Conservation (phyloP, 1,139 yeast species). For the Saccharomyces uvarum region DNA sequence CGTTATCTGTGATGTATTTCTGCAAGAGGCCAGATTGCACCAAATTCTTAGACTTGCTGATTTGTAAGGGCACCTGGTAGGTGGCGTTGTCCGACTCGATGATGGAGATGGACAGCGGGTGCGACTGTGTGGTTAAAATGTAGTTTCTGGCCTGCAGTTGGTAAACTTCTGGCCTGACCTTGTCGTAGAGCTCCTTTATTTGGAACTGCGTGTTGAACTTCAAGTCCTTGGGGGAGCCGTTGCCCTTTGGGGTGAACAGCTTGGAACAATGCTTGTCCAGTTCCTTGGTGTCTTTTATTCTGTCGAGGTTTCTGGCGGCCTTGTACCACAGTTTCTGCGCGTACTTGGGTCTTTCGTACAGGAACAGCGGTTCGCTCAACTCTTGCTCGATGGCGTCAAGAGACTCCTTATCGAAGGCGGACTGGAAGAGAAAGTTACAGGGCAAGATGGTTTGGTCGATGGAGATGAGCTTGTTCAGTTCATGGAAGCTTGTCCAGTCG, state of each 20-base stretch:
- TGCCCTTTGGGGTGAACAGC: neutral
- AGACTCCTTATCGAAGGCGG: slow-evolving; percentile 9
- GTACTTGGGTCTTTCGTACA: slow-evolving; percentile 10
- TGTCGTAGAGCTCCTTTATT: slow-evolving; percentile 8
- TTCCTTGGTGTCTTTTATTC: slow-evolving; percentile 4
- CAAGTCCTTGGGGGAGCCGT: slow-evolving; percentile 4
- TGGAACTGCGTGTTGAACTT: slow-evolving; percentile 7
- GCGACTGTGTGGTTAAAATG: slow-evolving; percentile 9
- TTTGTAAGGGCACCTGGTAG: slow-evolving; percentile 11
- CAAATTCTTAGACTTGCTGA: slow-evolving; percentile 8
- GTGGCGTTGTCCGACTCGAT: slow-evolving; percentile 9
- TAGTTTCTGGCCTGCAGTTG: slow-evolving; percentile 20
- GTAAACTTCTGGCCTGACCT: slow-evolving; percentile 22
- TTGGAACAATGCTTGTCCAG: slow-evolving; percentile 1
- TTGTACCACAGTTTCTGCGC: slow-evolving; percentile 7
- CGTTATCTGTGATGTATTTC: slow-evolving; percentile 3
- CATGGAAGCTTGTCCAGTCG: slow-evolving; percentile 24
- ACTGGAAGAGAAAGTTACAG: slow-evolving; percentile 11
- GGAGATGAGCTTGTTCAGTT: slow-evolving; percentile 18
- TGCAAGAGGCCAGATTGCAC: slow-evolving; percentile 13
- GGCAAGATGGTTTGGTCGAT: slow-evolving; percentile 7
- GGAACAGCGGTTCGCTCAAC: slow-evolving; percentile 11
- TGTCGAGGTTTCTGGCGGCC: slow-evolving; percentile 7
- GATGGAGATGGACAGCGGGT: slow-evolving; percentile 19
- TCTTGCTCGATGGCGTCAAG: slow-evolving; percentile 11